Evolutionary conservation across 768 basidiomycete species (phyloP).

Genomic region (Boletus patriciae): DNA sequence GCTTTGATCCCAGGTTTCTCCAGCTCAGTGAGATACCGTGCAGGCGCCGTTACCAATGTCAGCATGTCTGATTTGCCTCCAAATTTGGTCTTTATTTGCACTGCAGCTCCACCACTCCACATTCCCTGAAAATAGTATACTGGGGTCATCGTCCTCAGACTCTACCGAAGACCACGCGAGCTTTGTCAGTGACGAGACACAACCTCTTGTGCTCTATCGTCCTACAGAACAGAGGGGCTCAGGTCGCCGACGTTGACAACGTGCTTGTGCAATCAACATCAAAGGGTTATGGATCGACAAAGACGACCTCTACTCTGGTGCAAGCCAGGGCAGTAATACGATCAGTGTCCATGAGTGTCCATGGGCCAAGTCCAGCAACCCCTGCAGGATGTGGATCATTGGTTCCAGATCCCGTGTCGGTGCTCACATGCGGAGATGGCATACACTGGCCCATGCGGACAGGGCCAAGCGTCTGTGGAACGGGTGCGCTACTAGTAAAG

Average conservation of each 20-base stretch:
- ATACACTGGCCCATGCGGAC: not conserved
- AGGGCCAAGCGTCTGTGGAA: conserved; percentile 5
- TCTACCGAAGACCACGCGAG: not conserved
- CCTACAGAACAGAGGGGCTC: not conserved
- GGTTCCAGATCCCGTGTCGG: not conserved
- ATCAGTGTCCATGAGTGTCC: conserved; percentile 9
- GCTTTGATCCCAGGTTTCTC: not conserved
- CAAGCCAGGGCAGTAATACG: not conserved
- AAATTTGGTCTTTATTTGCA: too few relatives aligned
- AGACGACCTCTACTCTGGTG: not conserved
- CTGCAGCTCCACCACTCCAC: not conserved
- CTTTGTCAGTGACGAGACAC: too few relatives aligned
- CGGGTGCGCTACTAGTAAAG: not conserved
- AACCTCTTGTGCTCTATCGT: not conserved
- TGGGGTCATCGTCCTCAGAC: not conserved
- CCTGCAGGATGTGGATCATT: conserved; percentile 13
- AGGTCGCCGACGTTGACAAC: not conserved
- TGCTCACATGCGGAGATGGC: conserved; percentile 10
- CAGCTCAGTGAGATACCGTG: not conserved
- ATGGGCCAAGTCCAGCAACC: not conserved
- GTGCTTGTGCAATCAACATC: not conserved
- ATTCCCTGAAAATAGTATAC: not conserved
- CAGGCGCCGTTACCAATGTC: not conserved
- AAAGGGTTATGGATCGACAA: conserved; percentile 6
- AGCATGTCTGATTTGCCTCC: not conserved